A percentile compares a stretch with the other conserved stretches of the same genome.
These are phyloP conservation scores for Aspergillus haitiensis DNA, from an alignment of 495 filamentous ascomycete species.

Conservation along the genomic window DNA sequence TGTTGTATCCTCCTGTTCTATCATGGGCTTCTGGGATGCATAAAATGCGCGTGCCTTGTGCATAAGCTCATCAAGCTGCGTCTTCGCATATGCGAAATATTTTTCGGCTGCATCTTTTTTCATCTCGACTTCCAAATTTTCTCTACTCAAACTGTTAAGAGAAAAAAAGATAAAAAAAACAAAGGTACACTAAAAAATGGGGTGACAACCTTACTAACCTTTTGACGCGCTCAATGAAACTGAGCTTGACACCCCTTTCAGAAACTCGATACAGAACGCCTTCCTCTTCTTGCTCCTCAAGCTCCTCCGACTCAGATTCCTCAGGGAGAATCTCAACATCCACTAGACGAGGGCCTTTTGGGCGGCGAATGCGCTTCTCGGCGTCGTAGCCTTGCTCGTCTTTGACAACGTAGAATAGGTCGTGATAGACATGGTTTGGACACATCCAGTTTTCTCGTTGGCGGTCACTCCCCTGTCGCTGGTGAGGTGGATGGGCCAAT, in stretches of 20 bases:
- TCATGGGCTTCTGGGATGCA: slow-evolving; percentile 17
- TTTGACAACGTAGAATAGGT: slow-evolving; percentile 41
- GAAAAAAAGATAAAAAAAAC: background rate
- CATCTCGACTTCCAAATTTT: slow-evolving; percentile 24
- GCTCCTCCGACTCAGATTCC: slow-evolving; percentile 55
- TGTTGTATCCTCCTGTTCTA: slow-evolving; percentile 22
- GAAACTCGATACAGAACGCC: slow-evolving; percentile 67
- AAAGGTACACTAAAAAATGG: background rate
- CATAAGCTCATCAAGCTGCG: slow-evolving; percentile 28
- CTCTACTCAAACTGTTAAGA: slow-evolving; percentile 18
- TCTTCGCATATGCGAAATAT: slow-evolving; percentile 29
- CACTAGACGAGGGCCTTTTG: slow-evolving; percentile 66
- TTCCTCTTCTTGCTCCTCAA: slow-evolving; percentile 51
- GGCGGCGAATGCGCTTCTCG: slow-evolving; percentile 54
- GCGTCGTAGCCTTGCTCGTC: slow-evolving; percentile 51
- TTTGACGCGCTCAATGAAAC: slow-evolving; percentile 59
- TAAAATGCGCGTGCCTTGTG: slow-evolving; percentile 27
- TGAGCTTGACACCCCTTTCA: slow-evolving; percentile 71
- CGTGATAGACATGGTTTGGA: slow-evolving; percentile 76
- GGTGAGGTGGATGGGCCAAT: slow-evolving; percentile 68
- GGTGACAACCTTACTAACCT: slow-evolving; percentile 26
- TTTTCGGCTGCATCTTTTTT: slow-evolving; percentile 24
- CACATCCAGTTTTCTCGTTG: slow-evolving; percentile 77
- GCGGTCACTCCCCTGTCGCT: slow-evolving; percentile 39
- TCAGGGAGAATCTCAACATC: slow-evolving; percentile 67